A percentile compares a stretch with the other conserved stretches of the same genome.
Conservation (phyloP, 2,329 filamentous ascomycete species). For the Colletotrichum caudatum region DNA sequence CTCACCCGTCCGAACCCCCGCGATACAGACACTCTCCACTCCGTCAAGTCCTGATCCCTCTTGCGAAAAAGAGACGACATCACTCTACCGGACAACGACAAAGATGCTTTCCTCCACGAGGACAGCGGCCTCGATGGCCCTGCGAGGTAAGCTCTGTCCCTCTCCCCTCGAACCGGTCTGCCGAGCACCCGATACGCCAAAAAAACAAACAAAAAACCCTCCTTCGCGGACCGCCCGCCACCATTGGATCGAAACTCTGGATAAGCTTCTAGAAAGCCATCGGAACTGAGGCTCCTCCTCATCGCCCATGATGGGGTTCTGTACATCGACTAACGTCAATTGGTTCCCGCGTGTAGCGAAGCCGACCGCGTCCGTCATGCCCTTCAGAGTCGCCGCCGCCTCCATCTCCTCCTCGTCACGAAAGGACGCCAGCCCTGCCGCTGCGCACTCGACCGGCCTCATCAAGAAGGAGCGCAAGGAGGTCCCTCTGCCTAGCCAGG, state of each 20-base stretch:
- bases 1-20: background rate
- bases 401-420: slow-evolving; percentile 75
- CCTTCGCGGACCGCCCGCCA: slow-evolving; percentile 9
- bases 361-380: slow-evolving; percentile 72
- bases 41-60: slow-evolving; percentile 8
- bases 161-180: slow-evolving; percentile 14
- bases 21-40: slow-evolving; percentile 35
- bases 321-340: slow-evolving; percentile 45
- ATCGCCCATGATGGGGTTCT: background rate
- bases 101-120: slow-evolving; percentile 63
- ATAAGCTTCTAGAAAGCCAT: background rate
- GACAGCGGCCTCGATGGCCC: slow-evolving; percentile 64
- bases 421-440: slow-evolving; percentile 70
- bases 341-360: slow-evolving; percentile 63
- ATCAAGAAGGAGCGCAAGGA: slow-evolving; percentile 72
- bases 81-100: slow-evolving; percentile 5
- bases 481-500: slow-evolving; percentile 82
- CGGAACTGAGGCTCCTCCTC: background rate
- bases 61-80: slow-evolving; percentile 11
- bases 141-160: slow-evolving; percentile 59
- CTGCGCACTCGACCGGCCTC: slow-evolving; percentile 64
- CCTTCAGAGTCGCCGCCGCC: slow-evolving; percentile 72
- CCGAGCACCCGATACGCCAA: slow-evolving; percentile 14
- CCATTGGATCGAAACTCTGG: slow-evolving; percentile 12
- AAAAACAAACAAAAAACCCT: slow-evolving; percentile 7